A percentile compares a stretch with the other conserved stretches of the same genome.
Evolutionary conservation across 1,139 yeast species (phyloP).

Genomic region (Geotrichum cucujoidarum): DNA sequence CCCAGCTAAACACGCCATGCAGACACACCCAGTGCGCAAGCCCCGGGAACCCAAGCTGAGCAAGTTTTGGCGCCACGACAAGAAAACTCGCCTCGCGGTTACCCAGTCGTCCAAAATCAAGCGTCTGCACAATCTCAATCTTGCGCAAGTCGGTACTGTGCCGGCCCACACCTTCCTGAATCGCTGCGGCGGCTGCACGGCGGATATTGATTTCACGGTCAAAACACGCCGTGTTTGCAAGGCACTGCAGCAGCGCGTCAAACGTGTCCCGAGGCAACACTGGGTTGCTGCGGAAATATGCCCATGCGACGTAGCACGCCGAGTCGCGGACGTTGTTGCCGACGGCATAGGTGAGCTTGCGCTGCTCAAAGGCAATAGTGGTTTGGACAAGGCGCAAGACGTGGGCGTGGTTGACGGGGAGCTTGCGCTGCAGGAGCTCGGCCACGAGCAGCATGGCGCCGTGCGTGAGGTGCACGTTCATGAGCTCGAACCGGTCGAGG

Average conservation of each 20-base stretch:
- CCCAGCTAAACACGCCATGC: conserved; percentile 35
- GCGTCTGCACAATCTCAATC: conserved; percentile 53
- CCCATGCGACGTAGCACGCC: conserved; percentile 72
- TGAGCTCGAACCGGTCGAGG: conserved; percentile 23
- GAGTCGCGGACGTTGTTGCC: conserved; percentile 80
- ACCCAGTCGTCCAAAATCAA: conserved; percentile 48
- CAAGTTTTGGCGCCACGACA: conserved; percentile 36
- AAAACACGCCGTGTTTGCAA: conserved; percentile 54
- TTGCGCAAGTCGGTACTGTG: conserved; percentile 42
- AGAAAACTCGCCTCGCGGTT: conserved; percentile 39
- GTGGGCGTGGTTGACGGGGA: conserved; percentile 29
- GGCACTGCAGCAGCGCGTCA: conserved; percentile 20
- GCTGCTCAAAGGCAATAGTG: conserved; percentile 53
- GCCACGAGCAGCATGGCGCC: conserved; percentile 45
- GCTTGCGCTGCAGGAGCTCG: conserved; percentile 39
- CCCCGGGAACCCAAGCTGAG: conserved; percentile 33
- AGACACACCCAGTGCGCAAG: conserved; percentile 21
- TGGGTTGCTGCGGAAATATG: conserved; percentile 45
- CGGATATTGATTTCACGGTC: conserved; percentile 72
- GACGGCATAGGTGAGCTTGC: conserved; percentile 44
- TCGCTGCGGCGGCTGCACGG: conserved; percentile 78
- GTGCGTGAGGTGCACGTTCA: conserved; percentile 41
- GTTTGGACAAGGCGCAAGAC: conserved; percentile 24
- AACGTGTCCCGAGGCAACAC: conserved; percentile 31
- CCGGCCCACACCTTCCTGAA: conserved; percentile 82